A percentile compares a stretch with the other conserved stretches of the same genome.
Conservation (phyloP, 2,329 filamentous ascomycete species). For the Karstenula rhodostoma region DNA sequence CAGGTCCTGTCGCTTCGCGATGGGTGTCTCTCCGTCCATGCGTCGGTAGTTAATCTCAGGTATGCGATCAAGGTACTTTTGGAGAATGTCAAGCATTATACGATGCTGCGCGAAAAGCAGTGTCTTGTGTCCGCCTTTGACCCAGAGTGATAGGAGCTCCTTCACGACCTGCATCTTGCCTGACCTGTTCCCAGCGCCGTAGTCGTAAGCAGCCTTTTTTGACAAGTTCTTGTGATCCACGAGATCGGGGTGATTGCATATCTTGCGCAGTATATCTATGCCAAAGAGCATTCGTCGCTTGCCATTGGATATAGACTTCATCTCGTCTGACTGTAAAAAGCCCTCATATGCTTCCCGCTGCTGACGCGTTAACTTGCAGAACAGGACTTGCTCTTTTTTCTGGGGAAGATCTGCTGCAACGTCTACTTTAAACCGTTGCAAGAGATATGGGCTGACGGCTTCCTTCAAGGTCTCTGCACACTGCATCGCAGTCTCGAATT, state of each 20-base stretch:
- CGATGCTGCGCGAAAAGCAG: constrained; percentile 91
- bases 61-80: constrained; percentile 76
- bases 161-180: constrained; percentile 97
- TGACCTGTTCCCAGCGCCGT: constrained; percentile 80
- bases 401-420: constrained; percentile 93
- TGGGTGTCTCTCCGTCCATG: constrained; percentile 92
- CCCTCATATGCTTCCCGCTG: constrained; percentile 82
- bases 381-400: constrained; percentile 95
- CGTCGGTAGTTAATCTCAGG: constrained; percentile 78
- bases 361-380: constrained; percentile 85
- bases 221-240: constrained; percentile 70
- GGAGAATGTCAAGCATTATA: constrained; percentile 94
- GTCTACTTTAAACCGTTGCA: constrained; percentile 92
- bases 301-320: constrained; percentile 79
- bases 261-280: constrained; percentile 91
- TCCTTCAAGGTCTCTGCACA: constrained; percentile 95
- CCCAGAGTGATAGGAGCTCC: constrained; percentile 87
- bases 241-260: constrained; percentile 97
- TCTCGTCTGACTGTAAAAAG: constrained; percentile 84
- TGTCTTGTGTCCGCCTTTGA: constrained; percentile 90
- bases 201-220: constrained; percentile 72
- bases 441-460: constrained; percentile 88
- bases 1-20: constrained; percentile 85
- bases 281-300: constrained; percentile 84
- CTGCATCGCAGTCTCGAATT: constrained; percentile 92